phyloP scores from a whole-genome alignment of 208 protist species.

The Leishmania martiniquensis region DNA sequence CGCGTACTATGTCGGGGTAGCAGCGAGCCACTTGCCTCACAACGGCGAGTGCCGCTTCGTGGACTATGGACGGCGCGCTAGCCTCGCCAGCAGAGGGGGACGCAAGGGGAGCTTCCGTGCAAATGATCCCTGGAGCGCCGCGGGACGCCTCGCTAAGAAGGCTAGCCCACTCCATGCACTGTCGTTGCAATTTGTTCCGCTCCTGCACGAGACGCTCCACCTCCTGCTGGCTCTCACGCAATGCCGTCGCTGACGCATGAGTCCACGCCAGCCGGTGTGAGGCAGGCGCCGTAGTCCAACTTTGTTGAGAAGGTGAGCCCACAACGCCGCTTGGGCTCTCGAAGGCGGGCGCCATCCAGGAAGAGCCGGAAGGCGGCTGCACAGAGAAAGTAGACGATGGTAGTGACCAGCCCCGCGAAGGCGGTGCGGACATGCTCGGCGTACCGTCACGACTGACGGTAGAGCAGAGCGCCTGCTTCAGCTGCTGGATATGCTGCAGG shows the following conservation, averaged over 20 bases:
- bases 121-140: neutral
- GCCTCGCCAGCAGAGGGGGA: neutral
- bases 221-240: conserved; percentile 26
- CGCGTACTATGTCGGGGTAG: conserved; percentile 16
- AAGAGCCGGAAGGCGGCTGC: neutral
- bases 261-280: conserved; percentile 1
- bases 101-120: neutral
- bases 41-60: conserved; percentile 24
- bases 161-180: conserved; percentile 24
- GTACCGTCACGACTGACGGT: conserved; percentile 14
- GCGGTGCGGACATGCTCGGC: neutral
- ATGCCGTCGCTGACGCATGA: conserved; percentile 5
- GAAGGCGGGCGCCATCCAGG: neutral
- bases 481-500: conserved; percentile 20
- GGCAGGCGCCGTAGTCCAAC: neutral
- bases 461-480: conserved; percentile 29
- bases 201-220: conserved; percentile 22
- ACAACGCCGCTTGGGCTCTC: neutral
- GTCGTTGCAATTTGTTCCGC: conserved; percentile 24
- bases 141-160: conserved; percentile 3
- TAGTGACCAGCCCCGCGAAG: conserved; percentile 4
- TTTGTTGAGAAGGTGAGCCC: neutral
- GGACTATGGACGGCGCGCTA: conserved; percentile 4
- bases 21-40: conserved; percentile 15
- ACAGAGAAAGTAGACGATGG: conserved; percentile 4